phyloP scores from a whole-genome alignment of 2,329 filamentous ascomycete genomes.

The Ilyonectria destructans region DNA sequence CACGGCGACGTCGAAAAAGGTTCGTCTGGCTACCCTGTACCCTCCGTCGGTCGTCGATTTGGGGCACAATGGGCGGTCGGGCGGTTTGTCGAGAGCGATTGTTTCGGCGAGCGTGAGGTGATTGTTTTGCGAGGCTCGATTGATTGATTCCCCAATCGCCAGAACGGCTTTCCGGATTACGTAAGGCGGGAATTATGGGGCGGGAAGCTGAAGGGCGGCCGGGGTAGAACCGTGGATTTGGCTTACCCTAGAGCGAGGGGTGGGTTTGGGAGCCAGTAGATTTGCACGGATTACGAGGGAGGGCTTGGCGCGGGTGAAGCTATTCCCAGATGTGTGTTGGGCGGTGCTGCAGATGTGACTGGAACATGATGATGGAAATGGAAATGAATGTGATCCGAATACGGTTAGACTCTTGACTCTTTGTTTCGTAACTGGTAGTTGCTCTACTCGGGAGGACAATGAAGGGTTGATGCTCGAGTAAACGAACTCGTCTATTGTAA shows the following conservation, averaged over 20 bases:
- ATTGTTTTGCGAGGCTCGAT: conserved; percentile 45
- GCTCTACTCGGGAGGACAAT: too few relatives aligned
- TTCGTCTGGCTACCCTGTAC: conserved; percentile 25
- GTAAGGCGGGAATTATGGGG: conserved; percentile 37
- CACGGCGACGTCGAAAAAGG: conserved; percentile 18
- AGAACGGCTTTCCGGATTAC: conserved; percentile 42
- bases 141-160: conserved; percentile 35
- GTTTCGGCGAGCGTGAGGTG: conserved; percentile 44
- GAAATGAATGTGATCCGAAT: background rate
- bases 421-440: too few relatives aligned
- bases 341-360: background rate
- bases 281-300: conserved; percentile 37
- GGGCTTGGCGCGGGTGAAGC: conserved; percentile 25
- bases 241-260: conserved; percentile 25
- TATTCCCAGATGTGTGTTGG: conserved; percentile 25
- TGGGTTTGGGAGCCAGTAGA: conserved; percentile 33
- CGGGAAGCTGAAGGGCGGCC: conserved; percentile 13
- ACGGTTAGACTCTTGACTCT: background rate
- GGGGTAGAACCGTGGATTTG: conserved; percentile 22
- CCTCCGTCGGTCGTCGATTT: conserved; percentile 28
- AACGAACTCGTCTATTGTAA: too few relatives aligned
- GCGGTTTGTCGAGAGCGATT: conserved; percentile 19
- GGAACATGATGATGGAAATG: background rate
- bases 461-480: too few relatives aligned
- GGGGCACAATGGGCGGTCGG: conserved; percentile 25